Base-by-base conservation (phyloP, 2,329 filamentous ascomycete species). In the Chrysoporthe cubensis region DNA sequence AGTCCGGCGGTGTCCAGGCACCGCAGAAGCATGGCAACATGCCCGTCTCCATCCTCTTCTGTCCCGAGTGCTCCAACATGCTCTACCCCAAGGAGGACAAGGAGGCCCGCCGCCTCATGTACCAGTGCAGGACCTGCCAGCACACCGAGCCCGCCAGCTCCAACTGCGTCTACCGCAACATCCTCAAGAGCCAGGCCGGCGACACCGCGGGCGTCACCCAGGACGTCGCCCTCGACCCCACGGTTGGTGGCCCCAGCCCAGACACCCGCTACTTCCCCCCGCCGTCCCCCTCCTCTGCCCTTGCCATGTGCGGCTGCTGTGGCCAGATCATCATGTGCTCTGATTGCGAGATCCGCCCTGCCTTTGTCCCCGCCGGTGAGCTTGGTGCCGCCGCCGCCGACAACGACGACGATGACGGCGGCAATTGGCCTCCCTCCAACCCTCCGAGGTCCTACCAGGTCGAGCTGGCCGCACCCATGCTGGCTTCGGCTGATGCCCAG, bases 21-120 rank as follows among this genome's bases (percentile, higher is more conserved):
- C 79, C 83, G 72, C 78, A 77, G 70, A 82, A 85, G 74, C 85
- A 84, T 75, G 83, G 83, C 73, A 82, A 84, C 72, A 90, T 95
- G 81, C 93, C 97, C 80, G 94, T 98, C 80, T 94, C 93, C 60
- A 99, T 98, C 81, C 91, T 93, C 76, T 99, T 99, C 86, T 99
- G 96, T 84, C 94, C 93, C 74, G 96, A 99, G 86, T 99, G 96
- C 83, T 97, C 94, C 75, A 99, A 99, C 85, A 92, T 99, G 87
- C 86, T 99, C 66, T 98, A 98, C 77, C 96, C 96, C 62, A 96
- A 96, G 81, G 96, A 99, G 84, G 94, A 99, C 80, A 89, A 91
- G 71, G 85, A 90, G 70, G 89, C 89, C 70, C 92, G 92, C 82
- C 90, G 90, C 75, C 90, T 99, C 73, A 91, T 97, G 84, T 99